phyloP scores from a whole-genome alignment of 768 basidiomycete genomes.

The Kwoniella sp. region DNA sequence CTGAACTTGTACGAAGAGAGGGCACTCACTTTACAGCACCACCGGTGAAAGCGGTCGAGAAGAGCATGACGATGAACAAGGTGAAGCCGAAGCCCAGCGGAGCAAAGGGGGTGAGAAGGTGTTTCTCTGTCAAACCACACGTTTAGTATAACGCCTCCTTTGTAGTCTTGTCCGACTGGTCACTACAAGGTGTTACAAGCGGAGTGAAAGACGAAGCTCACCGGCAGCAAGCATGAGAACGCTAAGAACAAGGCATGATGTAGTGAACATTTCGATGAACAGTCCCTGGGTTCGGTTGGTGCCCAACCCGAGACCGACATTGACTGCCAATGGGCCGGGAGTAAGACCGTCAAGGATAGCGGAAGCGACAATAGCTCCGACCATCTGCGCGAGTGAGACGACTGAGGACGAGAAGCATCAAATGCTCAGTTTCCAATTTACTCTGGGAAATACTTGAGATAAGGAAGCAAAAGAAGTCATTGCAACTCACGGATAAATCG shows the following conservation, averaged over 20 bases:
- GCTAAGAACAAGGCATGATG: slow-evolving; percentile 42
- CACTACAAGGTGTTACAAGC: not conserved
- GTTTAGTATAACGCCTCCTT: not conserved
- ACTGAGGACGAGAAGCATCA: too few relatives aligned
- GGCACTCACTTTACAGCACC: slow-evolving; percentile 52
- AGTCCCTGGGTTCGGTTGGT: slow-evolving; percentile 46
- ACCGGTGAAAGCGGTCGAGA: slow-evolving; percentile 48
- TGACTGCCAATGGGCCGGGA: slow-evolving; percentile 38
- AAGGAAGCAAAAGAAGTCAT: not conserved
- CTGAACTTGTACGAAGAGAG: not conserved
- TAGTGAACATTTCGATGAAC: slow-evolving; percentile 55
- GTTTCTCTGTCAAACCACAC: slow-evolving; percentile 31
- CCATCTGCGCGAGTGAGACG: slow-evolving; percentile 40
- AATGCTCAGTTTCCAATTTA: too few relatives aligned
- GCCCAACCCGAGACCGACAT: slow-evolving; percentile 36
- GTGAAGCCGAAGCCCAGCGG: slow-evolving; percentile 51
- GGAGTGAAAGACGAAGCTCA: slow-evolving; percentile 11
- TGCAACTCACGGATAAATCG: slow-evolving; percentile 43
- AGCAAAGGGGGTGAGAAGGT: slow-evolving; percentile 45
- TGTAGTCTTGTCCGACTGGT: too few relatives aligned
- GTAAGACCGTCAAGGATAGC: slow-evolving; percentile 51
- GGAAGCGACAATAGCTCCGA: slow-evolving; percentile 45
- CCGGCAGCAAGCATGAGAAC: slow-evolving; percentile 54
- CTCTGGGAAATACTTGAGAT: too few relatives aligned
- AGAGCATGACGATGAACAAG: slow-evolving; percentile 48